phyloP scores from a whole-genome alignment of 441 rosid genomes.

The Gossypium davidsonii region DNA sequence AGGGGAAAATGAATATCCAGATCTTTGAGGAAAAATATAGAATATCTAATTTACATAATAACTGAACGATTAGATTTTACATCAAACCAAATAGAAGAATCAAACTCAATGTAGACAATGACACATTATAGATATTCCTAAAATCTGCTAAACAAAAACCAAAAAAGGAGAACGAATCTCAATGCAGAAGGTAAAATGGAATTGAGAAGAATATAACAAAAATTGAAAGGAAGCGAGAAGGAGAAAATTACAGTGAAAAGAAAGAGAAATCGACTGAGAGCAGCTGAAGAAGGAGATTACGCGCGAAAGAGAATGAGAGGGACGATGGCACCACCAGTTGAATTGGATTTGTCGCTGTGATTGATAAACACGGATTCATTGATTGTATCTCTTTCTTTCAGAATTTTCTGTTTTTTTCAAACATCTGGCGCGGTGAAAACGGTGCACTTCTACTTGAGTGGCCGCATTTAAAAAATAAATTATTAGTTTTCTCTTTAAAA shows the following conservation, averaged over 20 bases:
- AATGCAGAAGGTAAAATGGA: constrained; percentile 5
- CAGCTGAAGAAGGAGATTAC: constrained; percentile 18
- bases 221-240: background rate
- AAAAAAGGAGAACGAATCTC: background rate
- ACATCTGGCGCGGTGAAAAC: no score
- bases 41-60: background rate
- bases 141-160: background rate
- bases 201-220: constrained; percentile 1
- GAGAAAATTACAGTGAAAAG: constrained; percentile 12
- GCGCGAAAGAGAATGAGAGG: constrained; percentile 24
- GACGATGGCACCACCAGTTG: constrained; percentile 7
- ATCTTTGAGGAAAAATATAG: background rate
- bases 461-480: no score
- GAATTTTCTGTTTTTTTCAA: background rate
- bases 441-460: no score
- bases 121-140: background rate
- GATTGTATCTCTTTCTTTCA: background rate
- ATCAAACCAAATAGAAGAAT: constrained; percentile 2
- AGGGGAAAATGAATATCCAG: background rate
- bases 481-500: no score
- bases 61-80: constrained; percentile 6
- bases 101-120: constrained; percentile 19
- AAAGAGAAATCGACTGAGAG: constrained; percentile 5
- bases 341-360: constrained; percentile 14
- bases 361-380: constrained; percentile 10